Evolutionary conservation across 1,284 basidiomycete species (phyloP), one percentile per base, ranked within the genome.

Genomic region (Wallemia ichthyophaga): DNA sequence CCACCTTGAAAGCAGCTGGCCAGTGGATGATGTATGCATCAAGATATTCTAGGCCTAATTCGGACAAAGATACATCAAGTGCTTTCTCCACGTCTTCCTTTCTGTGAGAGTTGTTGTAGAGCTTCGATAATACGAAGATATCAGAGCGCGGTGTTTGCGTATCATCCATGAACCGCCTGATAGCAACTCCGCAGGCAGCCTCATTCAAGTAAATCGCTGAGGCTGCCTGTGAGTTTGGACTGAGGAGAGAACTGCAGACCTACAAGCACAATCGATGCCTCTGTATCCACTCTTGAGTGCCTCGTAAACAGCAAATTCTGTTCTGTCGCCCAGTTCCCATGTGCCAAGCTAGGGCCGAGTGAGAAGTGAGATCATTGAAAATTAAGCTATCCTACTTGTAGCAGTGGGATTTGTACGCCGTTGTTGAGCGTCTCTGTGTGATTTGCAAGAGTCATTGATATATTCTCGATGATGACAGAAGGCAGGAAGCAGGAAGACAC

Each of bases 101-200:
- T 48, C 37, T 48, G n/a, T 48, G 37, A 11, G 37, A 48, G 37
- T 48, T 48, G 37, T 48, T 48, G 37, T 48, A 65, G n/a, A 69
- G 65, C 66, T 91, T 87, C 61, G 81, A 81, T 2, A 85, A 75
- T 65, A 91, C 78, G 69, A 84, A 91, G 62, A 92, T 76, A 62
- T 89, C 81, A 55, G 77, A 75, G 63, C 87, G 77, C 58, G 80
- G 78, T 24, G 89, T 76, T 27, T 84, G 85, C 58, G 80, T 81
- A 56, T 75, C 76, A 21, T 48, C n/a, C n/a, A 48, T 17, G n/a
- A 48, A 48, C 9, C 37, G 37, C 65, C 75, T 78, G 70, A 92
- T 80, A 21, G 85, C 86, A 63, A 81, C 75, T 13, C 85, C 86
- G 25, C 91, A 85, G 66, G 84, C 80, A 65, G 81, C 79, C 69